These are phyloP conservation scores for Manihot esculenta DNA, from an alignment of 441 rosid species.

Conservation along the genomic window DNA sequence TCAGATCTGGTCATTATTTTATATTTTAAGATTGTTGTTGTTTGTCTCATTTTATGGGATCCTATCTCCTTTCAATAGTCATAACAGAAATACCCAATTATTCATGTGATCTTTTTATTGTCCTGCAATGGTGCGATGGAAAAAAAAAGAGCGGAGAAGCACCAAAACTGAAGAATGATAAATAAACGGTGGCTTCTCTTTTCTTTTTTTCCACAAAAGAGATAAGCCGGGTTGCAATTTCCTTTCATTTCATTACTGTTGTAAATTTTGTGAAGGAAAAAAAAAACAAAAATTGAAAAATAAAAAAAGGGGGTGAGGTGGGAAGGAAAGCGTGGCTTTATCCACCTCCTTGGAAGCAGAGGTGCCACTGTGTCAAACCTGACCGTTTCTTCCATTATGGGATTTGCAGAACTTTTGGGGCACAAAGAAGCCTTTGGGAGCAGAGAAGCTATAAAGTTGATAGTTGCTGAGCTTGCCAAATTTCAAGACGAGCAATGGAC, in stretches of 20 bases:
- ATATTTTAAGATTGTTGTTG: too few relatives aligned
- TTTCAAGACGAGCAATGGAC: constrained; percentile 34
- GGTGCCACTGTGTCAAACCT: constrained; percentile 12
- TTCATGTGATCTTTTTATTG: too few relatives aligned
- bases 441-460: too few relatives aligned
- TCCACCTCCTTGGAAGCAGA: constrained; percentile 23
- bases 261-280: background rate
- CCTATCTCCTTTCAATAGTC: too few relatives aligned
- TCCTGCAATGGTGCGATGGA: too few relatives aligned
- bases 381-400: constrained; percentile 33
- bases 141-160: too few relatives aligned
- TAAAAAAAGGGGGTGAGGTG: too few relatives aligned
- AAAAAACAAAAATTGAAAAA: background rate
- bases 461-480: constrained; percentile 5
- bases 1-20: too few relatives aligned
- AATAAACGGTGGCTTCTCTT: background rate
- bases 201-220: background rate
- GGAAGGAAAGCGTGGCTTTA: background rate
- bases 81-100: too few relatives aligned
- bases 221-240: background rate
- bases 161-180: background rate
- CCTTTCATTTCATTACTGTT: background rate
- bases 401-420: constrained; percentile 39
- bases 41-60: too few relatives aligned
- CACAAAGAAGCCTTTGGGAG: constrained; percentile 22